Evolutionary conservation across 2,329 filamentous ascomycete genomes (phyloP).

Genomic region (Diaporthe sp.): DNA sequence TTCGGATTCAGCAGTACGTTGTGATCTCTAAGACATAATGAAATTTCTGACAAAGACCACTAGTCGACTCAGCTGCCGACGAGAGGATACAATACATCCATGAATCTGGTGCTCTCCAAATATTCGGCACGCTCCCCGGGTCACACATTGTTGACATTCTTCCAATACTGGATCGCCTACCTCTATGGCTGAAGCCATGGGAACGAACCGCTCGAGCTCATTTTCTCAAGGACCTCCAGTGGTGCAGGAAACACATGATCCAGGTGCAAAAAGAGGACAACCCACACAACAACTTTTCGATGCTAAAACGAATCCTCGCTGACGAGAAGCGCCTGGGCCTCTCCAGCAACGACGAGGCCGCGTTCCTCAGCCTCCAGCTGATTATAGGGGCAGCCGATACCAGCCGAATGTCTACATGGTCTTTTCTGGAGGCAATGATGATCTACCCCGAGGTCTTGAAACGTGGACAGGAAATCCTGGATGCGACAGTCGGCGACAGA

Average conservation of each 20-base stretch:
- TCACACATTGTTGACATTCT: constrained; percentile 21
- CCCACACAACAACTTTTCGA: constrained; percentile 9
- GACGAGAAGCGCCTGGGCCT: constrained; percentile 11
- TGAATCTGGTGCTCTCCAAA: constrained; percentile 11
- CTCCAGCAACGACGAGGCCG: constrained; percentile 8
- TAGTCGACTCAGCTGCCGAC: constrained; percentile 10
- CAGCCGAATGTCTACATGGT: constrained; percentile 6
- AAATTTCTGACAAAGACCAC: background rate
- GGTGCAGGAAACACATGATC: constrained; percentile 7
- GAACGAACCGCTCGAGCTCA: constrained; percentile 2
- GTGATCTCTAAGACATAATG: fast-evolving
- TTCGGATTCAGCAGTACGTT: constrained; percentile 19
- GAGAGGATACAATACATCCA: constrained; percentile 13
- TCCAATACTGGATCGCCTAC: background rate
- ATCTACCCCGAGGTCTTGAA: constrained; percentile 58
- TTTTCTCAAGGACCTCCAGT: constrained; percentile 5
- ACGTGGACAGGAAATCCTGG: constrained; percentile 56
- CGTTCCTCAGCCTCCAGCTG: constrained; percentile 4
- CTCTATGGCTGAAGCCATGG: constrained; percentile 2
- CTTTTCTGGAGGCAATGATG: constrained; percentile 62
- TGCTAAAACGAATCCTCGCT: constrained; percentile 10
- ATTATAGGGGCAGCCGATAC: constrained; percentile 10
- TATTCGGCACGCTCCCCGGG: constrained; percentile 7
- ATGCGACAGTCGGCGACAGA: constrained; percentile 57
- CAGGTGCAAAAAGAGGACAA: constrained; percentile 23